Evolutionary conservation across 805 yeast genomes (phyloP), one percentile per base, ranked within the genome.

Genomic region (Wickerhamomyces strasburgensis): DNA sequence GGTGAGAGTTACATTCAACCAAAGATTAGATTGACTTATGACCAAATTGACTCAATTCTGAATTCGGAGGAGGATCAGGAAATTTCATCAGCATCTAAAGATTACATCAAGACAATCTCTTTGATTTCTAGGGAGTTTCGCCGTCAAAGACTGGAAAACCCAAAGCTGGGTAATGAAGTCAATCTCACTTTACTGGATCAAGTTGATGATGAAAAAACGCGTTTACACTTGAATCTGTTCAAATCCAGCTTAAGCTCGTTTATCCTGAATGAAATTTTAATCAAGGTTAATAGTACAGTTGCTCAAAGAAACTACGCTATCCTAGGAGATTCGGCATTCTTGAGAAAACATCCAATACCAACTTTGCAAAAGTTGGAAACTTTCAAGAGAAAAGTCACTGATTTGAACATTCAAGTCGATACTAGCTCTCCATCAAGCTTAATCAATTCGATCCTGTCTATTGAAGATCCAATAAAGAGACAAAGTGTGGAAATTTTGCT

Each of bases 271-370:
- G 98, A 93, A 61, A 70, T 93, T 23, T 73, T 79, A 51, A 79
- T 82, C 50, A 84, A 80, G 56, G 94, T 82, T 5, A 90, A 93
- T 61, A 68, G 78, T 29, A 85, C 94, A 1, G 78, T 93, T 38
- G 98, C 98, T 1, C 84, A 86, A 45, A 78, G 73, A 49, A 64
- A 83, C 13, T 82, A 82, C 51, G 76, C 90, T 2, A 74, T 72
- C 4, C 66, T 90, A 27, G 96, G 97, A 1, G 88, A 83, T 46
- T 61, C 68, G 35, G 85, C 98, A 0, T 74, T 93, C 31, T 73
- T 93, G 52, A 81, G 98, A 61, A 83, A 94, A 55, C 95, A 89
- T 49, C 72, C 84, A 3, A 75, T 83, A 46, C 98, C 98, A 18
- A 78, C 90, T 4, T 65, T 81, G 39, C 81, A 80, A 25, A 84